Conservation (phyloP, 179 eudicot species). For the Dionaea muscipula region DNA sequence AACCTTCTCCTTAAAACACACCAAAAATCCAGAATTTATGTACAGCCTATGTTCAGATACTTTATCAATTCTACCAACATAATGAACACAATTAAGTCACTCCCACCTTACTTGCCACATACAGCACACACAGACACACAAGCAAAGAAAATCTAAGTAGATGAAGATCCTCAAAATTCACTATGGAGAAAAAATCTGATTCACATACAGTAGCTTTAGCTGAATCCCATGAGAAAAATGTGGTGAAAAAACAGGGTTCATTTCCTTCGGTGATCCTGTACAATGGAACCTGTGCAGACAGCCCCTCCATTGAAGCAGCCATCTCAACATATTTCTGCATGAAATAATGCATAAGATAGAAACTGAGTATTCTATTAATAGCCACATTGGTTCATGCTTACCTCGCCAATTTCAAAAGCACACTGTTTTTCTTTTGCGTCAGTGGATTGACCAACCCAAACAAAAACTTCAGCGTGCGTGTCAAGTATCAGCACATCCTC, state of each 20-base stretch:
- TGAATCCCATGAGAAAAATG: slow-evolving; percentile 85
- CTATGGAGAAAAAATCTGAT: background rate
- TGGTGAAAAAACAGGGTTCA: slow-evolving; percentile 94
- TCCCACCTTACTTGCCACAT: no score
- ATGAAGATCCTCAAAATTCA: no score
- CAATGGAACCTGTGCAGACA: slow-evolving; percentile 67
- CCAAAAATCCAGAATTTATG: no score
- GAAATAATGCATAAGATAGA: slow-evolving; percentile 1
- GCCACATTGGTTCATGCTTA: slow-evolving; percentile 15
- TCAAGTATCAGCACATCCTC: slow-evolving; percentile 93
- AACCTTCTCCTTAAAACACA: no score
- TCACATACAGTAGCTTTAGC: slow-evolving; percentile 74
- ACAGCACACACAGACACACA: no score
- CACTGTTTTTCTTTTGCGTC: slow-evolving; percentile 83
- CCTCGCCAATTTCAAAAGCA: slow-evolving; percentile 88
- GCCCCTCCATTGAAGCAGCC: slow-evolving; percentile 73
- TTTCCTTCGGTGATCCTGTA: slow-evolving; percentile 87
- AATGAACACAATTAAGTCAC: no score
- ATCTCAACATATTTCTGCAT: slow-evolving; percentile 71
- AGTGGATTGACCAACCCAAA: slow-evolving; percentile 92
- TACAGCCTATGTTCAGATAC: no score
- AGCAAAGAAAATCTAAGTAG: no score
- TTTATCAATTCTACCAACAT: no score
- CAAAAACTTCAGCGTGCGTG: slow-evolving; percentile 83
- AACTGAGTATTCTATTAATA: background rate